phyloP scores from a whole-genome alignment of 441 rosid genomes.

The Corymbia citriodora region DNA sequence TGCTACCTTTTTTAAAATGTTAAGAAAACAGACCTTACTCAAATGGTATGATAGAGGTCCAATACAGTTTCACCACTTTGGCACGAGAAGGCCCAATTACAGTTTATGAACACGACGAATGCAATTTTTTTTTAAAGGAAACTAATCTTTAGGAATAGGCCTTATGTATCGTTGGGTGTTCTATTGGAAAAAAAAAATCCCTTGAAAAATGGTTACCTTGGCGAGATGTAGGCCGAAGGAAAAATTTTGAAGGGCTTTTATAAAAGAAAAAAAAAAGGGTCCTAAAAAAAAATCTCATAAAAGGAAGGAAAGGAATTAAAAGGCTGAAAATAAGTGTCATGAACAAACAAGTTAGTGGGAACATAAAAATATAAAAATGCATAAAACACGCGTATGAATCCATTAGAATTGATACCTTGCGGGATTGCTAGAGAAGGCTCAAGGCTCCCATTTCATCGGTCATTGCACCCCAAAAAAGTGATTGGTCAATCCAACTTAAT shows the following conservation, averaged over 20 bases:
- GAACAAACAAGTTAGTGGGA: neutral
- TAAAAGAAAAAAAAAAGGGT: neutral
- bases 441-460: too few relatives aligned
- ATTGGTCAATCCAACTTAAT: too few relatives aligned
- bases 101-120: neutral
- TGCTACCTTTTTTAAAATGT: neutral
- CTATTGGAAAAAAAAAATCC: neutral
- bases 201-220: neutral
- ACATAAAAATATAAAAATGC: too few relatives aligned
- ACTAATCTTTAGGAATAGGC: neutral
- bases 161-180: neutral
- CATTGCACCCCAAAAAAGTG: too few relatives aligned
- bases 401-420: too few relatives aligned
- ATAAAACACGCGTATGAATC: too few relatives aligned
- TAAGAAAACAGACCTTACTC: neutral
- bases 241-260: neutral
- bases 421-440: too few relatives aligned
- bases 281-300: neutral
- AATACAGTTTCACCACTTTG: neutral
- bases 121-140: neutral
- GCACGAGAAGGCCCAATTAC: neutral
- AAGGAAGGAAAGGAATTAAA: neutral
- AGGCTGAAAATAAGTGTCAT: neutral
- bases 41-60: neutral
- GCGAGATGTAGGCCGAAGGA: neutral